Conservation (phyloP, 2,329 filamentous ascomycete genomes). For the Sporothrix brunneoviolacea region DNA sequence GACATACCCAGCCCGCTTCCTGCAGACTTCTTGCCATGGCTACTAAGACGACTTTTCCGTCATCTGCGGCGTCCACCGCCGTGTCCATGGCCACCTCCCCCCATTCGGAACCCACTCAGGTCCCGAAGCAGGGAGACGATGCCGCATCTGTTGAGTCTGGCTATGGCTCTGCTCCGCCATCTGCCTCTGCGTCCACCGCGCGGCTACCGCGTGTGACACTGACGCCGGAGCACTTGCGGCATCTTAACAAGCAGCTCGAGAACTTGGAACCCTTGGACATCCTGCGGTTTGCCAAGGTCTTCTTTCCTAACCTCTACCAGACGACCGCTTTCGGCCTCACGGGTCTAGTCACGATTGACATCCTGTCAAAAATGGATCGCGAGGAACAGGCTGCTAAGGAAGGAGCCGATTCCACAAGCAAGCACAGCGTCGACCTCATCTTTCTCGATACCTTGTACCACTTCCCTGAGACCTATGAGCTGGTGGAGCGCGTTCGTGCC, state of each 20-base stretch:
- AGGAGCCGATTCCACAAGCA: not conserved
- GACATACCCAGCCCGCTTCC: not conserved
- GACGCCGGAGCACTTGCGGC: conserved; percentile 79
- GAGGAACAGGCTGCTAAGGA: conserved; percentile 45
- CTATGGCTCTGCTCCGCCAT: conserved; percentile 60
- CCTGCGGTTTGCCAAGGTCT: conserved; percentile 83
- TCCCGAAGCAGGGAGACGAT: conserved; percentile 35
- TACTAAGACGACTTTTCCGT: not conserved
- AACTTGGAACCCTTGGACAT: conserved; percentile 85
- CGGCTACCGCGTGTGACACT: conserved; percentile 75
- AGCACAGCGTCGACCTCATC: conserved; percentile 55
- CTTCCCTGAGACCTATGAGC: conserved; percentile 67
- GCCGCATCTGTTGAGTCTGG: conserved; percentile 64
- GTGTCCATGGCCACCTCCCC: conserved; percentile 25
- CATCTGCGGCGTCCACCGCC: not conserved
- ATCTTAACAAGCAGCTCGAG: conserved; percentile 84
- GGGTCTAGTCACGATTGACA: conserved; percentile 76
- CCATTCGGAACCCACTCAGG: conserved; percentile 27
- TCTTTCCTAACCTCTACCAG: conserved; percentile 84
- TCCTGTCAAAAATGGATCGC: conserved; percentile 68
- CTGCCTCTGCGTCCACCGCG: conserved; percentile 47
- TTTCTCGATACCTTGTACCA: conserved; percentile 83
- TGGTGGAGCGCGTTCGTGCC: conserved; percentile 66
- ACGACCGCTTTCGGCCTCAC: conserved; percentile 78
- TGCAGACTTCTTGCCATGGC: conserved; percentile 2